Base-by-base conservation (phyloP, 306 rosid species). In the Gastrolobium bilobum region DNA sequence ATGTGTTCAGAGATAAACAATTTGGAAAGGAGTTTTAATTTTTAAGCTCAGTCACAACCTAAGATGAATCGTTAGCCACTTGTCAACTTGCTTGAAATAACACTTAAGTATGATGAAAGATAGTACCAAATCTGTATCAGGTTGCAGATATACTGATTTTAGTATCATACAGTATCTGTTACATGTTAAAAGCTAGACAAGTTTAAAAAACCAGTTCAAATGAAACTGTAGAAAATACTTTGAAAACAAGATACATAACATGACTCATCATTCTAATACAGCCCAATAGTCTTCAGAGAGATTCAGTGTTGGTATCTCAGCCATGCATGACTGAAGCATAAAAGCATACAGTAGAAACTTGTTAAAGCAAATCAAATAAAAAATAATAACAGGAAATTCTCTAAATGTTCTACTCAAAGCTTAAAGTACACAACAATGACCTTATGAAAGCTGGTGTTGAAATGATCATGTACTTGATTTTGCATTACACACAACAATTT, bases 1-100 rank as follows among this genome's bases (percentile, higher is more conserved):
- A 5, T 7, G 38, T 31, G 6, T 7, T 65, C 60, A 38, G 20
- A 31, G 47, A 53, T 61, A 67, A 53, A 51, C 42, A 77, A 5
- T 31, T 54, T 54, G 37, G 35, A 79, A 52, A 14, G 54, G 40
- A 54, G 60, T 2, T 26, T 69, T 62, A 40, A 5, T 6, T 33
- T 57, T 56, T 44, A 42, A 35, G 30, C 76, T 57, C 30, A 50
- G 10, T 44, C 67, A 76, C 15, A 26, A 3, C 15, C 64, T 9
- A 57, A 35, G 75, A 66, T 74, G 38, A 37, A 73, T 57, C 60
- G 35, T 71, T 79, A 47, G 63, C 26, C 15, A 13, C 8, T 2
- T 29, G 13, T 43, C 14, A 3, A 46, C 42, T 54, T 13, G 8
- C 52, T 53, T 52, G 10, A 63, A 63, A 72, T 38, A 71, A 61